Percentiles rank a stretch among this genome's conserved stretches.
Conservation (phyloP, 202 grass and related monocot species). For the Zoysia matrella region DNA sequence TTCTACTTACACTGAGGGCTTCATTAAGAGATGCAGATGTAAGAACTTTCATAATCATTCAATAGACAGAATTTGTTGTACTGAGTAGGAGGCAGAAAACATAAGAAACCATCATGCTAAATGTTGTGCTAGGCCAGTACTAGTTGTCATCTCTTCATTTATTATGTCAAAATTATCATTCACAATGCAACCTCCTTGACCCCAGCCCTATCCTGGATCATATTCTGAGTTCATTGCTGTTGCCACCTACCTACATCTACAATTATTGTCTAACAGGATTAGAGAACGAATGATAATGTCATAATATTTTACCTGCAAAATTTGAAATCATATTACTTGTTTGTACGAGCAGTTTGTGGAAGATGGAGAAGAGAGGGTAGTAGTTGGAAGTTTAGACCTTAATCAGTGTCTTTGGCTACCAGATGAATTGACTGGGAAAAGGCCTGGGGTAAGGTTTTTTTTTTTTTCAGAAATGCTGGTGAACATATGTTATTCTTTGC, state of each 20-base stretch:
- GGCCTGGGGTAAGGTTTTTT: constrained; percentile 60
- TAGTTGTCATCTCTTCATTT: constrained; percentile 16
- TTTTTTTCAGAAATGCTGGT: not conserved
- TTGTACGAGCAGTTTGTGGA: constrained; percentile 59
- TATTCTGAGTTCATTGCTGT: not conserved
- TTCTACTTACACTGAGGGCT: not conserved
- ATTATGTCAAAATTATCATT: constrained; percentile 14
- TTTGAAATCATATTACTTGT: constrained; percentile 12
- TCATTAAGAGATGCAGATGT: not conserved
- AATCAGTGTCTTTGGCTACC: constrained; percentile 81
- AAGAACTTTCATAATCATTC: not conserved
- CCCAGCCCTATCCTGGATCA: not conserved
- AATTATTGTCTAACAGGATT: constrained; percentile 4
- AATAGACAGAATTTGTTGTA: not conserved
- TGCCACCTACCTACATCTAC: not conserved
- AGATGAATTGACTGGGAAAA: constrained; percentile 77
- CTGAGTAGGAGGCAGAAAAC: constrained; percentile 10
- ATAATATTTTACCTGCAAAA: not conserved
- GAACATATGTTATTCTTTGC: not conserved
- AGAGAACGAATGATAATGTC: not conserved
- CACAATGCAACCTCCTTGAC: not conserved
- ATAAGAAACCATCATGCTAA: not conserved
- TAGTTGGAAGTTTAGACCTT: constrained; percentile 80
- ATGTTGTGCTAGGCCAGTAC: not conserved
- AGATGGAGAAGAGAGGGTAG: constrained; percentile 76